phyloP scores from a whole-genome alignment of 805 yeast species.

The Kuraishia piskuri region DNA sequence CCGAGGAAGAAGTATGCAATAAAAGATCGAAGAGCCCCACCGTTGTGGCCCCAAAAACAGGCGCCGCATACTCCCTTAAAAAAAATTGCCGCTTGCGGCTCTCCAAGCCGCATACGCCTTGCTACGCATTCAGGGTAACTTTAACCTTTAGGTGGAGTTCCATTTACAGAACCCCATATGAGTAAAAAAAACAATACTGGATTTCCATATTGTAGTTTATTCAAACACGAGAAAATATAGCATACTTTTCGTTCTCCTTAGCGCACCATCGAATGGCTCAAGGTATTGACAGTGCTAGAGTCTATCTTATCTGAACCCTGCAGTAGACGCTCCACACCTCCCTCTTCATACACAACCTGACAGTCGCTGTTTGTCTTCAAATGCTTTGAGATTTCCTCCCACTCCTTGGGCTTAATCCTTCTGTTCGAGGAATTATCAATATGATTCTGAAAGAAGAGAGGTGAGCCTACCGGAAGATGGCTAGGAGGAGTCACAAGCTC shows the following conservation, averaged over 20 bases:
- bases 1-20: background rate
- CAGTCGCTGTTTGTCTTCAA: background rate
- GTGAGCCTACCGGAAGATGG: slow-evolving; percentile 3
- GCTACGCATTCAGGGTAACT: background rate
- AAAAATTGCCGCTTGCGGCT: background rate
- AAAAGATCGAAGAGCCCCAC: background rate
- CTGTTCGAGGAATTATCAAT: background rate
- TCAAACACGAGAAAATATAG: no score
- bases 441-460: background rate
- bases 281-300: background rate
- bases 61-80: background rate
- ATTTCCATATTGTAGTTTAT: background rate
- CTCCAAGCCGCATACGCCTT: background rate
- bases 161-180: background rate
- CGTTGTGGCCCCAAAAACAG: background rate
- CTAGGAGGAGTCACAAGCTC: slow-evolving; percentile 41
- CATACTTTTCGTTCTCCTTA: no score
- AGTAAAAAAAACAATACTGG: background rate
- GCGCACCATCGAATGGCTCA: background rate
- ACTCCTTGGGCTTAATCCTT: slow-evolving; percentile 1
- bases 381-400: background rate
- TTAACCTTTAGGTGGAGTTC: background rate
- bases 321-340: background rate
- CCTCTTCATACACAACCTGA: background rate
- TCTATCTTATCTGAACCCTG: background rate